Evolutionary conservation across 2,329 filamentous ascomycete species (phyloP).

Genomic region (Lecanicillium sp.): DNA sequence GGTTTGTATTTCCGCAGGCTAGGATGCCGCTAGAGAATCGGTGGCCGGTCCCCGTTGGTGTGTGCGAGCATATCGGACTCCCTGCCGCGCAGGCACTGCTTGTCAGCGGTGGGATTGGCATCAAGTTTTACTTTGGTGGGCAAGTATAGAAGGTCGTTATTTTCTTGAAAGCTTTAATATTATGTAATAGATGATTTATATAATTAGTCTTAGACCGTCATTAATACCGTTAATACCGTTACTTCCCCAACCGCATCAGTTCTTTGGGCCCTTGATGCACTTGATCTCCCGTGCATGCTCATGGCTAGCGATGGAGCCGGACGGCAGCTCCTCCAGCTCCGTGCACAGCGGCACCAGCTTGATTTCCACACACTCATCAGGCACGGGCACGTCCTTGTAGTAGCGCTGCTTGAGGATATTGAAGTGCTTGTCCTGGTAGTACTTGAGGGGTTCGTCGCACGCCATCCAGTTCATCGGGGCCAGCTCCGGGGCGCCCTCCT

Average conservation of each 20-base stretch:
- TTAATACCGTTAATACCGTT: too few relatives aligned
- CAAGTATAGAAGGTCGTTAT: too few relatives aligned
- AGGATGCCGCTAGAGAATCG: conserved; percentile 4
- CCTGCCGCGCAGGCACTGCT: neutral
- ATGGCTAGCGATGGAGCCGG: conserved; percentile 22
- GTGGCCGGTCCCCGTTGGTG: conserved; percentile 8
- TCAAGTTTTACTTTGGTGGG: too few relatives aligned
- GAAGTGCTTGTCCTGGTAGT: conserved; percentile 23
- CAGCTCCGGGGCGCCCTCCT: conserved; percentile 20
- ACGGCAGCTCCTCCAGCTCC: conserved; percentile 19
- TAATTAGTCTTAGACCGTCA: too few relatives aligned
- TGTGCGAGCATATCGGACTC: conserved; percentile 6
- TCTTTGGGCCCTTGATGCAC: conserved; percentile 26
- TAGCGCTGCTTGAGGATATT: conserved; percentile 24
- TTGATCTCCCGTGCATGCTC: conserved; percentile 20
- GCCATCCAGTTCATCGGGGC: conserved; percentile 25
- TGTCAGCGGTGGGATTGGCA: conserved; percentile 1
- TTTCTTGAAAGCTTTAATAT: too few relatives aligned
- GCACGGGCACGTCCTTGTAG: conserved; percentile 13
- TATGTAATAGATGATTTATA: too few relatives aligned
- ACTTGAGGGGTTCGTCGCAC: conserved; percentile 26
- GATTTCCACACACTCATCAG: conserved; percentile 27
- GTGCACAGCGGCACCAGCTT: conserved; percentile 30
- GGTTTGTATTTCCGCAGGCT: conserved; percentile 9
- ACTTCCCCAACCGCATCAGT: too few relatives aligned